phyloP scores from a whole-genome alignment of 78 protist genomes.

The Emiliania huxleyi region DNA sequence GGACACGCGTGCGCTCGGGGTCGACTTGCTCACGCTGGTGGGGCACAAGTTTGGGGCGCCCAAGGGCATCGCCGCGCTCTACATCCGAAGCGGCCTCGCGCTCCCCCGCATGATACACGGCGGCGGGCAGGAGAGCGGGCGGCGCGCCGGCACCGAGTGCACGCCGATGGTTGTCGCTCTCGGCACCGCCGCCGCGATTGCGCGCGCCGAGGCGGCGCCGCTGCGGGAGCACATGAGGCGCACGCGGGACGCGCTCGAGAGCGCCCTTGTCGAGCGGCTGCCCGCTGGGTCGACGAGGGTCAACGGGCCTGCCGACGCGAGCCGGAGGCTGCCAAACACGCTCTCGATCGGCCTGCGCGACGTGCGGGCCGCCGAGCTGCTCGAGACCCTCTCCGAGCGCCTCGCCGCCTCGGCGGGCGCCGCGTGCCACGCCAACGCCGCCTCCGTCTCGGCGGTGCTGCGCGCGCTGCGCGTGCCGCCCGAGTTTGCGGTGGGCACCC shows the following conservation, averaged over 20 bases:
- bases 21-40: slow-evolving; percentile 43
- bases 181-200: neutral
- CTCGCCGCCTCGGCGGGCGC: slow-evolving; percentile 33
- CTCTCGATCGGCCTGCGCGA: neutral
- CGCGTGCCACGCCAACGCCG: slow-evolving; percentile 2
- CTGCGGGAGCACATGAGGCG: neutral
- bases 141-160: slow-evolving; percentile 47
- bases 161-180: neutral
- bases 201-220: neutral
- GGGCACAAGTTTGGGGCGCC: slow-evolving; percentile 54
- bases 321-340: neutral
- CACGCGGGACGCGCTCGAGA: neutral
- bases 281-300: neutral
- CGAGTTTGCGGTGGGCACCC: slow-evolving; percentile 5
- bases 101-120: slow-evolving; percentile 2
- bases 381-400: neutral
- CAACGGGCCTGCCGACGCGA: neutral
- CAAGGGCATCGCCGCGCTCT: slow-evolving; percentile 45
- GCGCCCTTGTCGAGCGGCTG: neutral
- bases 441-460: neutral
- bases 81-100: neutral
- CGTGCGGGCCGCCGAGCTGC: neutral
- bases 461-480: neutral
- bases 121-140: slow-evolving; percentile 47
- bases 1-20: slow-evolving; percentile 6